phyloP scores from a whole-genome alignment of 2,329 filamentous ascomycete species.

The Phyllachora maydis region DNA sequence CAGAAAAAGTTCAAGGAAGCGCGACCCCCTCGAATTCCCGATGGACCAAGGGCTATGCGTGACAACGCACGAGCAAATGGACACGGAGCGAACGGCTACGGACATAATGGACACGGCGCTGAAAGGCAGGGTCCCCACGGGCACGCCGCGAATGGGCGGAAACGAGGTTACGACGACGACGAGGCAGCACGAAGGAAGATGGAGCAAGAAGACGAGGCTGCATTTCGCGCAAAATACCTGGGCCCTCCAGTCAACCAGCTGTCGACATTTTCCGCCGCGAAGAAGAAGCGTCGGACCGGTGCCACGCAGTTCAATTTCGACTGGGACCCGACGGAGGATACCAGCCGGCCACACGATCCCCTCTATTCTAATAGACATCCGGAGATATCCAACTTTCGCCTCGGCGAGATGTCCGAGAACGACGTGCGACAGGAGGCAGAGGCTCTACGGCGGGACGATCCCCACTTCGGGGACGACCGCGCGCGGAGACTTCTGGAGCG shows the following conservation, averaged over 20 bases:
- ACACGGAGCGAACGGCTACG: too few species aligned
- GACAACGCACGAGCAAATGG: too few species aligned
- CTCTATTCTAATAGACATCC: slow-evolving; percentile 51
- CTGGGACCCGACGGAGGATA: slow-evolving; percentile 92
- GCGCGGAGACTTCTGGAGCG: slow-evolving; percentile 70
- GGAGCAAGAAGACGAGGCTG: slow-evolving; percentile 47
- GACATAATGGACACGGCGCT: too few species aligned
- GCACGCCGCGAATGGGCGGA: slow-evolving; percentile 23
- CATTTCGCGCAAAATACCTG: slow-evolving; percentile 68
- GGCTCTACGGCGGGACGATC: slow-evolving; percentile 53
- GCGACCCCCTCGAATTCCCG: too few species aligned
- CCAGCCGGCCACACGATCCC: slow-evolving; percentile 62
- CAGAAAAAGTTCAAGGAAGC: too few species aligned
- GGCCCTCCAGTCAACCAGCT: slow-evolving; percentile 70
- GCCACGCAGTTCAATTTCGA: slow-evolving; percentile 99
- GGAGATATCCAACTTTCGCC: slow-evolving; percentile 38
- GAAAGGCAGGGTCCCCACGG: slow-evolving; percentile 9
- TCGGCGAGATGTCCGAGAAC: slow-evolving; percentile 29
- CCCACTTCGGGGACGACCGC: slow-evolving; percentile 54
- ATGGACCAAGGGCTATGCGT: too few species aligned
- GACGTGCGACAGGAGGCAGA: slow-evolving; percentile 35
- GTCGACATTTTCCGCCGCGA: slow-evolving; percentile 80
- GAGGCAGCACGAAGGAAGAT: slow-evolving; percentile 15
- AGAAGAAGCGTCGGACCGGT: slow-evolving; percentile 81
- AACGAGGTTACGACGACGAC: slow-evolving; percentile 18